These are phyloP conservation scores for Penicillium sp. DNA, from an alignment of 2,329 filamentous ascomycete genomes.

Conservation along the genomic window DNA sequence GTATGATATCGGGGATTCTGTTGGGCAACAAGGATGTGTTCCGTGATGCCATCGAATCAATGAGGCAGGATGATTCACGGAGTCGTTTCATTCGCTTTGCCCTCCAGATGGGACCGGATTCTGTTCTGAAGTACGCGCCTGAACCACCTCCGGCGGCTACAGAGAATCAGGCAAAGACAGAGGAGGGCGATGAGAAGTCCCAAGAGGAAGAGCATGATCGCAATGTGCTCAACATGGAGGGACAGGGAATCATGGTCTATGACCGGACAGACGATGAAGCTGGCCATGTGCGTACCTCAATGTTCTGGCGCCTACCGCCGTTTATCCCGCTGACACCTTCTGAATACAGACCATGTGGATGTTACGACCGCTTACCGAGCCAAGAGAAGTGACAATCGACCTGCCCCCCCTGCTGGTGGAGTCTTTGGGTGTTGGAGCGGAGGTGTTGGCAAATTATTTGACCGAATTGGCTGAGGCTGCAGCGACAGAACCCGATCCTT, in stretches of 20 bases:
- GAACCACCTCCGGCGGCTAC: conserved; percentile 28
- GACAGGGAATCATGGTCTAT: conserved; percentile 97
- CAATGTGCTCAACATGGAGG: conserved; percentile 76
- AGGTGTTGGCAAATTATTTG: conserved; percentile 90
- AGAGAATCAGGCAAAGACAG: conserved; percentile 17
- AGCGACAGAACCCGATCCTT: conserved; percentile 68
- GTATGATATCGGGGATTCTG: conserved; percentile 75
- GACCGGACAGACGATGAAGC: conserved; percentile 81
- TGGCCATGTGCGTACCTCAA: conserved; percentile 68
- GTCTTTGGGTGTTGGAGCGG: conserved; percentile 87
- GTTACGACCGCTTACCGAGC: conserved; percentile 84
- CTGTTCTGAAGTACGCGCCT: conserved; percentile 56
- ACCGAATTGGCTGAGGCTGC: conserved; percentile 83
- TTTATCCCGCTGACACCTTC: conserved; percentile 21
- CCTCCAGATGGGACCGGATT: conserved; percentile 66
- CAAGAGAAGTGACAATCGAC: conserved; percentile 93
- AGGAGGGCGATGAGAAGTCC: conserved; percentile 36
- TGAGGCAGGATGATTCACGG: conserved; percentile 88
- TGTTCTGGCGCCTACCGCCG: conserved; percentile 12
- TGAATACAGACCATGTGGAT: conserved; percentile 91
- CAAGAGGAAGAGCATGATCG: conserved; percentile 41
- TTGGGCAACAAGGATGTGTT: conserved; percentile 79
- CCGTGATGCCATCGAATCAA: conserved; percentile 76
- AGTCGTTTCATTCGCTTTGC: conserved; percentile 87
- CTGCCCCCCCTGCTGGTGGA: conserved; percentile 86